Percentiles rank a stretch among this genome's conserved stretches.
Conservation (phyloP, 345 rosid genomes). For the Brassica incana region DNA sequence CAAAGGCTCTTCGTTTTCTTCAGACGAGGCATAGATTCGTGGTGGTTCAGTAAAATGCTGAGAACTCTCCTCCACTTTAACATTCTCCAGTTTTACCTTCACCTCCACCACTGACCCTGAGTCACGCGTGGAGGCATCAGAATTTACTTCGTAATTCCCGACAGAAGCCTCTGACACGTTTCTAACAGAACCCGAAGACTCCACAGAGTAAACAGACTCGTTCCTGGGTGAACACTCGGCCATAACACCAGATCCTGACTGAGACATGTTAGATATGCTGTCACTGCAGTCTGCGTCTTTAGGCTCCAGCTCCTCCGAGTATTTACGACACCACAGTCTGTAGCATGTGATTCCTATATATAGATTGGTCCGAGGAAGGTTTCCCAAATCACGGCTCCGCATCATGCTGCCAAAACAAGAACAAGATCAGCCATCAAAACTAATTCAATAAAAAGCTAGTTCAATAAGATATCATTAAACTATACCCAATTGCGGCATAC, state of each 20-base stretch:
- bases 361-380: background rate
- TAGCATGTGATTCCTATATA: constrained; percentile 1
- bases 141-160: background rate
- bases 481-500: constrained; percentile 55
- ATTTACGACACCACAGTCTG: background rate
- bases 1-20: constrained; percentile 49
- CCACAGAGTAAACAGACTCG: constrained; percentile 37
- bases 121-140: background rate
- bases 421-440: constrained; percentile 1
- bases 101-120: background rate
- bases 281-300: constrained; percentile 33
- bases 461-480: constrained; percentile 8
- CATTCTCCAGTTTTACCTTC: background rate
- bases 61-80: constrained; percentile 19
- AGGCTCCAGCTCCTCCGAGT: constrained; percentile 17
- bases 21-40: constrained; percentile 45
- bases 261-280: constrained; percentile 38
- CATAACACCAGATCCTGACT: constrained; percentile 32
- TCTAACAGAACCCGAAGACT: constrained; percentile 23
- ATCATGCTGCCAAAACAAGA: constrained; percentile 38
- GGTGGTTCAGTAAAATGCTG: constrained; percentile 27
- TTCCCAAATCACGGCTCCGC: background rate
- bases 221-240: constrained; percentile 36
- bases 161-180: constrained; percentile 41
- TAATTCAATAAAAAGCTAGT: background rate